Conservation (phyloP, 2,329 filamentous ascomycete genomes). For the Fusarium sarcochroum region DNA sequence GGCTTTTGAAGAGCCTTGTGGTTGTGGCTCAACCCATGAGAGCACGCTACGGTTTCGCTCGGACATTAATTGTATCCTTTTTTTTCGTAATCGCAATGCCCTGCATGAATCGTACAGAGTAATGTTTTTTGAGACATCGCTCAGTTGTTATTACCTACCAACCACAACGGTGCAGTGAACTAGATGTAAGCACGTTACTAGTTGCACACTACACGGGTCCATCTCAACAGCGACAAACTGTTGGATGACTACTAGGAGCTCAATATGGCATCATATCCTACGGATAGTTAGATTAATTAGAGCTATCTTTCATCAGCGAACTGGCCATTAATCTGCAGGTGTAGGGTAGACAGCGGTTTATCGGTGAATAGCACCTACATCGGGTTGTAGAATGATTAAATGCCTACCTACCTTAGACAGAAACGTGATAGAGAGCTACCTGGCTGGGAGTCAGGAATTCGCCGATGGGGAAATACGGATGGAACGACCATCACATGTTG, state of each 20-base stretch:
- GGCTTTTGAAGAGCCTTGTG: background rate
- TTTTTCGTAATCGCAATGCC: background rate
- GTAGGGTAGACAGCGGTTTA: background rate
- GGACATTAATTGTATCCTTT: background rate
- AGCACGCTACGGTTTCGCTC: background rate
- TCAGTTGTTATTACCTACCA: background rate
- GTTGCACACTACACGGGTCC: background rate
- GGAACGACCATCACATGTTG: too few species aligned
- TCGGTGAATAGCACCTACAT: too few species aligned
- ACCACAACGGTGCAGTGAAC: background rate
- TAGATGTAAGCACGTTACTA: background rate
- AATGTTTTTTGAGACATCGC: background rate
- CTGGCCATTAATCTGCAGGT: background rate
- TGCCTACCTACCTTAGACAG: too few species aligned
- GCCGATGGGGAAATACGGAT: too few species aligned
- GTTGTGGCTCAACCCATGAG: background rate
- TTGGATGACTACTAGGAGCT: too few species aligned
- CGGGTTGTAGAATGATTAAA: background rate
- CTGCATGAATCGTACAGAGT: slow-evolving; percentile 15
- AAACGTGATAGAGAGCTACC: too few species aligned
- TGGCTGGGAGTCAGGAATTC: too few species aligned
- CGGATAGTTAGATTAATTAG: background rate
- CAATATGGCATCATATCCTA: background rate
- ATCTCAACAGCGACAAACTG: background rate
- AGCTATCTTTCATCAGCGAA: background rate